A percentile compares a stretch with the other conserved stretches of the same genome.
phyloP scores from a whole-genome alignment of 768 basidiomycete genomes.

The Amanita muscaria region DNA sequence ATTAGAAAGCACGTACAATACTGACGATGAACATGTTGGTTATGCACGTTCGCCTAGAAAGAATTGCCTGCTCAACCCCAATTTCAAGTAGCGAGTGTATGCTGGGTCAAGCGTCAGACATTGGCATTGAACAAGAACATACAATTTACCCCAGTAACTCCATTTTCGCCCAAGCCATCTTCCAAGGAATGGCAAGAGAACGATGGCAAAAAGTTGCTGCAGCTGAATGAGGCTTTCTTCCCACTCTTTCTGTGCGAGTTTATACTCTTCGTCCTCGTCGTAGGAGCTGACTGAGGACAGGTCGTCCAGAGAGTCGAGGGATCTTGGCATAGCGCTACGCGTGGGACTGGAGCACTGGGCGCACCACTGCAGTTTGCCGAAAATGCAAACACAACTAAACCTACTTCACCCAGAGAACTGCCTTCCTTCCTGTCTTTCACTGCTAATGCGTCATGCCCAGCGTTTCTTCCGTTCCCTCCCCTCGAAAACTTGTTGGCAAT shows the following conservation, averaged over 20 bases:
- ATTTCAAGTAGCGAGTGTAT: constrained; percentile 58
- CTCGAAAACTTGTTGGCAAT: constrained; percentile 62
- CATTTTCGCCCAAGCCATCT: constrained; percentile 84
- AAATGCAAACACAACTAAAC: constrained; percentile 5
- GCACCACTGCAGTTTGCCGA: too few species aligned
- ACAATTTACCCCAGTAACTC: constrained; percentile 72
- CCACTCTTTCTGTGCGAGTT: constrained; percentile 84
- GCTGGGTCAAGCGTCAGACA: constrained; percentile 30
- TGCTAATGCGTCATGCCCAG: constrained; percentile 48
- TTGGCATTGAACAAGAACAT: constrained; percentile 2
- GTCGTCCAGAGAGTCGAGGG: constrained; percentile 48
- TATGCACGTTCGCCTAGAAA: constrained; percentile 32
- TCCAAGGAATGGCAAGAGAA: constrained; percentile 79
- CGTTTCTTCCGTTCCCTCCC: constrained; percentile 20
- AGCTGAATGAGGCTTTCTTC: constrained; percentile 84
- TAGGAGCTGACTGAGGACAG: constrained; percentile 46
- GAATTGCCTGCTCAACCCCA: constrained; percentile 59
- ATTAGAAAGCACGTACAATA: constrained; percentile 29
- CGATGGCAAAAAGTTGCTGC: constrained; percentile 68
- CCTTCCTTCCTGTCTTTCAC: constrained; percentile 3
- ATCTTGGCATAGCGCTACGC: constrained; percentile 39
- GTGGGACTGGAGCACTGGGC: neutral
- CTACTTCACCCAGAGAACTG: neutral
- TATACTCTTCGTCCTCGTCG: constrained; percentile 64
- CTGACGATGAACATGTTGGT: neutral